A percentile compares a stretch with the other conserved stretches of the same genome.
These are phyloP conservation scores for Lactifluus volemus DNA, from an alignment of 768 basidiomycete genomes.

Conservation along the genomic window DNA sequence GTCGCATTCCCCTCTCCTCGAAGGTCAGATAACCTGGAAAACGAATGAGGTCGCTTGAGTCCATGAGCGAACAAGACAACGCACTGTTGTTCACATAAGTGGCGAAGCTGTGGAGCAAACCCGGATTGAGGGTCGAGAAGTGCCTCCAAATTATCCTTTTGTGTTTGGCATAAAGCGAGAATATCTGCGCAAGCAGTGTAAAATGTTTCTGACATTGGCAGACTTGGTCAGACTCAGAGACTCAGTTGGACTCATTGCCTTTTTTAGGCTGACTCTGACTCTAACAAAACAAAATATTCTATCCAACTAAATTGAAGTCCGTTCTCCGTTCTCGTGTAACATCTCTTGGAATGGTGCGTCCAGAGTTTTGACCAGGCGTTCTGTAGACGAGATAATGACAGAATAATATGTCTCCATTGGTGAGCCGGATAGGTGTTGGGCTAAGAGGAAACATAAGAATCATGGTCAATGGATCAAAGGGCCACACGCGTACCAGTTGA, in stretches of 20 bases:
- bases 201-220: conserved; percentile 41
- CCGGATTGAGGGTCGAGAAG: conserved; percentile 59
- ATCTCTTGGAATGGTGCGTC: neutral
- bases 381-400: neutral
- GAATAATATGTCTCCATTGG: neutral
- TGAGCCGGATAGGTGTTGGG: neutral
- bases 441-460: neutral
- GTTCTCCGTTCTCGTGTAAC: neutral
- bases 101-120: conserved; percentile 56
- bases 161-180: conserved; percentile 47
- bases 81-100: conserved; percentile 49
- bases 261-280: neutral
- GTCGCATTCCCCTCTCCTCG: conserved; percentile 37
- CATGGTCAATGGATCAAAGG: neutral
- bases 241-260: neutral
- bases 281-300: too few species aligned
- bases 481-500: neutral
- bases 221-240: neutral
- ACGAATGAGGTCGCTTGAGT: neutral
- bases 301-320: neutral
- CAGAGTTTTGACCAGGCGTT: neutral
- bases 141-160: conserved; percentile 45
- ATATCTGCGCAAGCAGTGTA: conserved; percentile 65
- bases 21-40: conserved; percentile 42
- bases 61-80: conserved; percentile 21